These are phyloP conservation scores for Cryptomeria japonica DNA, from an alignment of 75 land plant genomes.

Conservation along the genomic window DNA sequence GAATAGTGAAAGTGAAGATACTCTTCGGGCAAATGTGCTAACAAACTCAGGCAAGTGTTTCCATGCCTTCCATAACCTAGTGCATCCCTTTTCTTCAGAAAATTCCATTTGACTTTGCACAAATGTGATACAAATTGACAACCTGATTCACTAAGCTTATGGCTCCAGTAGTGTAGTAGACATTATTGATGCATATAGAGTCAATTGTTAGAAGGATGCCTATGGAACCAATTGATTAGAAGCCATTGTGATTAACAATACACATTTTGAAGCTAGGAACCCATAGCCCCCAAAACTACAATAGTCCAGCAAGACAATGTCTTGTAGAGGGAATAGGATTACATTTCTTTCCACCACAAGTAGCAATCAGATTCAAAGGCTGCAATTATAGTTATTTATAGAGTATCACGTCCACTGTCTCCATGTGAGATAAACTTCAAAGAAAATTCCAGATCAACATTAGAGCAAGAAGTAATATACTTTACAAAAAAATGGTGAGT, in stretches of 20 bases:
- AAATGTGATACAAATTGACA: neutral
- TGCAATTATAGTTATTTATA: neutral
- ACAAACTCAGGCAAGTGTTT: too few species aligned
- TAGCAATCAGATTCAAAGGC: neutral
- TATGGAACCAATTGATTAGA: neutral
- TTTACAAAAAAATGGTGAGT: too few species aligned
- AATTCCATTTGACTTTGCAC: too few species aligned
- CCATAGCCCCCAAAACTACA: neutral
- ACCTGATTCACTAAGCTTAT: neutral
- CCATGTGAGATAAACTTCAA: too few species aligned
- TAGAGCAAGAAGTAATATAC: too few species aligned
- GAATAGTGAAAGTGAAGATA: too few species aligned
- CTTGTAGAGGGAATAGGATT: neutral
- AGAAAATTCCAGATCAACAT: too few species aligned
- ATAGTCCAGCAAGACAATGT: neutral
- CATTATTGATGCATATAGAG: neutral
- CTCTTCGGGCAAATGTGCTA: too few species aligned
- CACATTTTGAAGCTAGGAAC: neutral
- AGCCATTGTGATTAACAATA: neutral
- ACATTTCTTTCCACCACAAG: neutral
- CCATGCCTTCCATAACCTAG: too few species aligned
- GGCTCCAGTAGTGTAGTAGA: neutral
- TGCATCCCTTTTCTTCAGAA: too few species aligned
- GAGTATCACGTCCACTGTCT: neutral
- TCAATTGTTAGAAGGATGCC: neutral